Base-by-base conservation (phyloP, 306 rosid genomes). In the Pyrus pyrifolia region DNA sequence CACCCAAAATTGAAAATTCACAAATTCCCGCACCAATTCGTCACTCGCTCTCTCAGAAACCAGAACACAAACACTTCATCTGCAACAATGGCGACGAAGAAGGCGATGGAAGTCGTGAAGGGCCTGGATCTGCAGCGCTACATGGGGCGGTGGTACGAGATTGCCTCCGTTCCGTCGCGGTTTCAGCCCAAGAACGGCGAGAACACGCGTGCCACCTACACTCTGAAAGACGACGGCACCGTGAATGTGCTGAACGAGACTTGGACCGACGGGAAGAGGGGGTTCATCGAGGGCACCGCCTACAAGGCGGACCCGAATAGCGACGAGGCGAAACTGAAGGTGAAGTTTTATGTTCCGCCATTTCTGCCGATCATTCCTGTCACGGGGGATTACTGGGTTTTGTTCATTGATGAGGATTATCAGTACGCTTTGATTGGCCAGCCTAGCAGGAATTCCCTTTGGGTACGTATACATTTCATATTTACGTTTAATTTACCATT, bases 101-200 rank as follows among this genome's bases (percentile, higher is more conserved):
- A 86, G 76, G 89, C 77, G 59, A 89, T 95, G 97, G 80, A 81
- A 1, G 97, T 89, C 5, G 93, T 79, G 73, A 90, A 73, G 83
- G 79, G 77, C 31, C 40, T 95, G 8, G 97, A 95, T 75, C 1
- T 95, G 29, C 35, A 83, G 75, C 71, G 92, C 27, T 95, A 92
- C 86, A 90, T 88, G 96, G 99, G 99, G 8, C 84, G 97, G 4
- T 95, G 99, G 99, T 95, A 92, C 68, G 99, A 95, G 81, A 95
- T 95, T 21, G 97, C 97, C 1, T 95, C 92, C 14, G 88, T 92
- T 70, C 99, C 97, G 21, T 90, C 97, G 3, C 12, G 55, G 33
- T 85, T 85, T 80, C 97, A 95, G 61, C 97, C 97, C 9, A 89
- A 61, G 55, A 78, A 73, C 52, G 99, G 99, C 0, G 84, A 46